Evolutionary conservation across 768 basidiomycete species (phyloP).

Genomic region (Kwoniella sp.): DNA sequence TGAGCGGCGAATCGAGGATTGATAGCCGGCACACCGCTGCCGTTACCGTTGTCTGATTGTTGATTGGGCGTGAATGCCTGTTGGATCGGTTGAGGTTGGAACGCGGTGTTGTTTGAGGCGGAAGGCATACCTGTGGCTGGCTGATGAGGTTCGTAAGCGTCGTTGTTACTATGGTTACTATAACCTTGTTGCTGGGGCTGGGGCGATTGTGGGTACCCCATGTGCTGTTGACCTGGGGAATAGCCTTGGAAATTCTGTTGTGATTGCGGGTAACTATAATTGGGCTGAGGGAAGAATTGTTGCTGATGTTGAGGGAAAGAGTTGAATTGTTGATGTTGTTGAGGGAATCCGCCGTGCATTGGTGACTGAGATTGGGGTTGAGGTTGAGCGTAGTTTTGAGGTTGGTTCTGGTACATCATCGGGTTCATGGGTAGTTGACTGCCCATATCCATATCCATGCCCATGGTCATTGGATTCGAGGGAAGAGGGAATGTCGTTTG

Average conservation of each 20-base stretch:
- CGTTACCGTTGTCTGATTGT: constrained; percentile 1
- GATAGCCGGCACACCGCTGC: constrained; percentile 38
- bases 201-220: not conserved
- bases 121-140: constrained; percentile 11
- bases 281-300: constrained; percentile 5
- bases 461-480: constrained; percentile 10
- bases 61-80: not conserved
- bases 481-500: constrained; percentile 20
- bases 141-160: constrained; percentile 20
- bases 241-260: constrained; percentile 11
- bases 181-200: constrained; percentile 2
- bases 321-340: constrained; percentile 17
- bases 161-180: not conserved
- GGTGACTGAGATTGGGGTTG: constrained; percentile 15
- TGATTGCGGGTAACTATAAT: constrained; percentile 2
- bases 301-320: constrained; percentile 14
- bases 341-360: not conserved
- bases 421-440: constrained; percentile 18
- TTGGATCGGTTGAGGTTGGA: constrained; percentile 5
- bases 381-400: constrained; percentile 9
- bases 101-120: not conserved
- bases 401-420: constrained; percentile 6
- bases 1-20: constrained; percentile 50
- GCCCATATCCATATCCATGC: not conserved
- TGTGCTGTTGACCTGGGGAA: not conserved